These are phyloP conservation scores for Rhamnella rubrinervis DNA, from an alignment of 331 rosid genomes.

Conservation along the genomic window DNA sequence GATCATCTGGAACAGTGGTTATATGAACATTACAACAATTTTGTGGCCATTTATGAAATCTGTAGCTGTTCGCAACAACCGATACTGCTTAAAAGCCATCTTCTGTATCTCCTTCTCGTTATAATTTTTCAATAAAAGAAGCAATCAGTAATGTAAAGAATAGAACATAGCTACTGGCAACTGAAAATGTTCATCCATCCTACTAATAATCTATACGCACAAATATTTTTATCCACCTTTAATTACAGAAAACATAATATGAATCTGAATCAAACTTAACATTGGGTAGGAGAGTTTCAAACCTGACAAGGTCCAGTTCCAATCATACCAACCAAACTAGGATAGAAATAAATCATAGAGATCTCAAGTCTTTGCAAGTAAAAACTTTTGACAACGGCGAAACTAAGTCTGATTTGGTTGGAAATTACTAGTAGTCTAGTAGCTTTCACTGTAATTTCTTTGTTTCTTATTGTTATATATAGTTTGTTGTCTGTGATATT, in stretches of 20 bases:
- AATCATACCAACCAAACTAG: too few relatives aligned
- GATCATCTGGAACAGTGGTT: constrained; percentile 6
- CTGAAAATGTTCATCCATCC: neutral
- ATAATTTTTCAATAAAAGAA: constrained; percentile 38
- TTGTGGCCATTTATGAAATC: constrained; percentile 63
- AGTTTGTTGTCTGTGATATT: too few relatives aligned
- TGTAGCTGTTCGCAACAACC: neutral
- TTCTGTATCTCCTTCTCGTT: constrained; percentile 93
- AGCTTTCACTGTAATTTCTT: too few relatives aligned
- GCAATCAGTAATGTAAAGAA: constrained; percentile 11
- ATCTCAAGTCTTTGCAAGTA: too few relatives aligned
- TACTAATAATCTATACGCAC: neutral
- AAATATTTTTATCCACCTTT: neutral
- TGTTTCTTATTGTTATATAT: too few relatives aligned
- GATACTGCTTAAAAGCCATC: constrained; percentile 78
- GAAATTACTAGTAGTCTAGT: too few relatives aligned
- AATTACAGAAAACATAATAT: neutral
- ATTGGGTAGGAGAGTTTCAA: neutral
- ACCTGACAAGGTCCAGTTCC: neutral
- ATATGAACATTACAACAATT: constrained; percentile 61
- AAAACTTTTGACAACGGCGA: too few relatives aligned
- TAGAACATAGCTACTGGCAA: neutral
- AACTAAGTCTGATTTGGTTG: too few relatives aligned
- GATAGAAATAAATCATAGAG: too few relatives aligned
- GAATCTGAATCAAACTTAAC: neutral